These are phyloP conservation scores for Fusarium ramigenum DNA, from an alignment of 2,329 filamentous ascomycete genomes.

Conservation along the genomic window DNA sequence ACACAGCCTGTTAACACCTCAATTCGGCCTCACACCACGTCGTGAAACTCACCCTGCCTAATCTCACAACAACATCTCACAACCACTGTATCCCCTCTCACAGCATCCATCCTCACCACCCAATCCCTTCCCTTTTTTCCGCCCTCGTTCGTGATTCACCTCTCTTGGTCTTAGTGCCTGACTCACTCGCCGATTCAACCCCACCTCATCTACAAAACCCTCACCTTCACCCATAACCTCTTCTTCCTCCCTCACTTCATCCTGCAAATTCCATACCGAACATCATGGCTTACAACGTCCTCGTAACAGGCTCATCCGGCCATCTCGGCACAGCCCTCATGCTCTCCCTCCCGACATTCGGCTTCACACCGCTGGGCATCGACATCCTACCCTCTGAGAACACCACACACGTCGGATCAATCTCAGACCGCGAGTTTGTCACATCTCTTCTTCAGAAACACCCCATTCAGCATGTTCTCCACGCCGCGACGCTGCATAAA, in stretches of 20 bases:
- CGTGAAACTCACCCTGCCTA: conserved; percentile 18
- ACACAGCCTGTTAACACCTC: background rate
- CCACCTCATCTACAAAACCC: conserved; percentile 30
- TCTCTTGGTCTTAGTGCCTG: conserved; percentile 7
- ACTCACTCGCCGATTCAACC: conserved; percentile 28
- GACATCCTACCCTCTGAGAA: conserved; percentile 53
- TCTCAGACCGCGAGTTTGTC: conserved; percentile 50
- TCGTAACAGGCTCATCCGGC: conserved; percentile 58
- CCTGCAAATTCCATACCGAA: too few species aligned
- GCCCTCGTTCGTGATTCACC: background rate
- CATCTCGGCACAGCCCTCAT: conserved; percentile 58
- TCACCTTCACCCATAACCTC: background rate
- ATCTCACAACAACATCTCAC: conserved; percentile 16
- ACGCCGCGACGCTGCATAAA: conserved; percentile 59
- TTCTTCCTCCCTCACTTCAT: too few species aligned
- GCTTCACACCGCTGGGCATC: conserved; percentile 54
- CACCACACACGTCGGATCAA: conserved; percentile 50
- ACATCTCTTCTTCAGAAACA: conserved; percentile 44
- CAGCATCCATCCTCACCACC: background rate
- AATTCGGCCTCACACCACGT: background rate
- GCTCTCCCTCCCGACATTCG: conserved; percentile 51
- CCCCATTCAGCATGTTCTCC: conserved; percentile 53
- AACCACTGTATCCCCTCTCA: conserved; percentile 11
- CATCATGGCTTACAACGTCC: conserved; percentile 45
- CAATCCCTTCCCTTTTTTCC: background rate